A percentile compares a stretch with the other conserved stretches of the same genome.
These are phyloP conservation scores for Pyrenophora graminea DNA, from an alignment of 2,329 filamentous ascomycete species.

Conservation along the genomic window DNA sequence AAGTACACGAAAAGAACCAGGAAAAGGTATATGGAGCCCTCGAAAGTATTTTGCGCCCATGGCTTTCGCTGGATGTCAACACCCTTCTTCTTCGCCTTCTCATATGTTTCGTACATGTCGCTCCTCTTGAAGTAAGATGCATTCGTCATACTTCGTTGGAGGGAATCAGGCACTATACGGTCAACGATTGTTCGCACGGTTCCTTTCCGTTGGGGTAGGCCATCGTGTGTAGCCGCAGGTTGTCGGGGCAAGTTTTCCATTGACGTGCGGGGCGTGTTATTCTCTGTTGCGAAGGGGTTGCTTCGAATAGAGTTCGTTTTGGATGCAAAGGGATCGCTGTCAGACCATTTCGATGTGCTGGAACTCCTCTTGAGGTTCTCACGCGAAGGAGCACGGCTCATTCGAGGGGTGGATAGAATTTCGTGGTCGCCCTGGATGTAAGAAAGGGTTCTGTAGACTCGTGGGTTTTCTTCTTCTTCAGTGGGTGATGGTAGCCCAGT, in stretches of 20 bases:
- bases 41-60: conserved; percentile 46
- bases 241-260: conserved; percentile 3
- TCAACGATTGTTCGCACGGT: conserved; percentile 25
- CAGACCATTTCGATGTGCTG: conserved; percentile 8
- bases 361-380: not conserved
- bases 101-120: conserved; percentile 26
- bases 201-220: conserved; percentile 11
- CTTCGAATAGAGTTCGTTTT: conserved; percentile 14
- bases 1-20: conserved; percentile 50
- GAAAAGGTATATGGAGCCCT: conserved; percentile 46
- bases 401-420: conserved; percentile 6
- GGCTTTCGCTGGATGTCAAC: conserved; percentile 34
- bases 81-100: conserved; percentile 31
- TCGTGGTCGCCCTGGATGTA: conserved; percentile 4
- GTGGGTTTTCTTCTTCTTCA: not conserved
- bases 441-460: conserved; percentile 5
- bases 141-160: conserved; percentile 24
- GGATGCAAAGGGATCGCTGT: conserved; percentile 19
- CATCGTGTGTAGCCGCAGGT: conserved; percentile 13
- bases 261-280: conserved; percentile 4
- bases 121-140: conserved; percentile 19
- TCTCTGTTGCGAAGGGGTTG: conserved; percentile 11
- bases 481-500: conserved; percentile 2
- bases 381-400: conserved; percentile 9
- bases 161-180: conserved; percentile 19